phyloP scores from a whole-genome alignment of 2,329 filamentous ascomycete species.

The Leptoxyphium fumago region DNA sequence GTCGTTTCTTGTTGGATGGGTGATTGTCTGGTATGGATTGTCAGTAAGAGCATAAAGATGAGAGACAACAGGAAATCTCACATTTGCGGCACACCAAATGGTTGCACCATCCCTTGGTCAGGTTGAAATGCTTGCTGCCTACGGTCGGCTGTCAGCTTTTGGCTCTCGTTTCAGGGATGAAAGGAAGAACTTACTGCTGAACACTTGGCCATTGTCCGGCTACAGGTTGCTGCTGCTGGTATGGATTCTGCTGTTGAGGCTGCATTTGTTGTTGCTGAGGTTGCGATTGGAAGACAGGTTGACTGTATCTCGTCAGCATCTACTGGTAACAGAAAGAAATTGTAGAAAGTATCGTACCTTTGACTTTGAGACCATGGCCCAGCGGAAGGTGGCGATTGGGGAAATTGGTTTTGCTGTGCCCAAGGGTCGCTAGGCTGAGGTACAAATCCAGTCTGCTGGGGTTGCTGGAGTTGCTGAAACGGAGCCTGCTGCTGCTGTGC shows the following conservation, averaged over 20 bases:
- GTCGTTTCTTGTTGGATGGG: background rate
- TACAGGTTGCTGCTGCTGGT: slow-evolving; percentile 8
- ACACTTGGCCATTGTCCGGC: background rate
- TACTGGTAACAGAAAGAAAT: too few species aligned
- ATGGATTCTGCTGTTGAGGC: slow-evolving; percentile 23
- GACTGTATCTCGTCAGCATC: background rate
- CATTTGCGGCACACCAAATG: background rate
- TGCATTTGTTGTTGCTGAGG: slow-evolving; percentile 7
- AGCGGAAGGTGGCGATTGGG: background rate
- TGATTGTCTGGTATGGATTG: background rate
- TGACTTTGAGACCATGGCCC: background rate
- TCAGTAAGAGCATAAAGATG: too few species aligned
- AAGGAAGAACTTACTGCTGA: background rate
- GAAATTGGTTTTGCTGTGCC: slow-evolving; percentile 8
- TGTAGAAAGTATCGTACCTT: background rate
- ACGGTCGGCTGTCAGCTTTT: too few species aligned
- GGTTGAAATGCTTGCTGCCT: background rate
- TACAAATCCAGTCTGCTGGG: slow-evolving; percentile 10
- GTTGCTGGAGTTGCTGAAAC: slow-evolving; percentile 8
- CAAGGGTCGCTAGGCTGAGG: slow-evolving; percentile 30
- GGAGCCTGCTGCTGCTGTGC: slow-evolving; percentile 15
- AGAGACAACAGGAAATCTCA: background rate
- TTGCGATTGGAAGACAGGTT: background rate
- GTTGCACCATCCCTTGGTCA: background rate
- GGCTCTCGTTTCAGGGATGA: too few species aligned